Conservation (phyloP, 192 early-diverging fungal species). For the Podila clonocystis region DNA sequence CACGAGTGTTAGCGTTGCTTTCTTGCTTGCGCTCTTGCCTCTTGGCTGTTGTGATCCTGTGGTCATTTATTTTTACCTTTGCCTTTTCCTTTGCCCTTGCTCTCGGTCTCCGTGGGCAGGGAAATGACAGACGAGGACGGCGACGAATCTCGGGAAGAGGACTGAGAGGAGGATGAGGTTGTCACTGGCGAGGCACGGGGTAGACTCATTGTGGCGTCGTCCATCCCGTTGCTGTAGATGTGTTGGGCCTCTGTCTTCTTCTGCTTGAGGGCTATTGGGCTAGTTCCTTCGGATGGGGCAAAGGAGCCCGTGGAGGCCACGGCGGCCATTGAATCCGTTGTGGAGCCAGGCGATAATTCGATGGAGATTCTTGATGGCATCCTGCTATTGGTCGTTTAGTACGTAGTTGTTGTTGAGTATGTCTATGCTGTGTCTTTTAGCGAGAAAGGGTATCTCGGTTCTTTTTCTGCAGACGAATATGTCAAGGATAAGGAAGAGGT, state of each 20-base stretch:
- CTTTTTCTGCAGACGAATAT: neutral
- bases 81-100: conserved; percentile 20
- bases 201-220: conserved; percentile 32
- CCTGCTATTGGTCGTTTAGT: neutral
- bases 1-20: neutral
- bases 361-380: conserved; percentile 38
- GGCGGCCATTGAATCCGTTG: conserved; percentile 16
- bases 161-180: neutral
- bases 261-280: neutral
- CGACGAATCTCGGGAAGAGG: conserved; percentile 14
- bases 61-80: conserved; percentile 1
- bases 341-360: conserved; percentile 25
- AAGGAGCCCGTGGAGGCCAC: conserved; percentile 7
- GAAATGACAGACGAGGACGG: conserved; percentile 31
- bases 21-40: neutral
- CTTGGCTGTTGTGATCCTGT: neutral
- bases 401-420: neutral
- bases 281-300: neutral
- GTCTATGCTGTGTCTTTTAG: neutral
- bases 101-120: conserved; percentile 16
- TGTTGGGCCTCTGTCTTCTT: neutral
- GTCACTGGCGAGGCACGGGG: conserved; percentile 14
- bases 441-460: neutral
- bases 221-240: conserved; percentile 7
- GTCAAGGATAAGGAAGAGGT: no score